Evolutionary conservation across 1,139 yeast genomes (phyloP), one percentile per base, ranked within the genome.

Genomic region (Candida tetrigidarum): DNA sequence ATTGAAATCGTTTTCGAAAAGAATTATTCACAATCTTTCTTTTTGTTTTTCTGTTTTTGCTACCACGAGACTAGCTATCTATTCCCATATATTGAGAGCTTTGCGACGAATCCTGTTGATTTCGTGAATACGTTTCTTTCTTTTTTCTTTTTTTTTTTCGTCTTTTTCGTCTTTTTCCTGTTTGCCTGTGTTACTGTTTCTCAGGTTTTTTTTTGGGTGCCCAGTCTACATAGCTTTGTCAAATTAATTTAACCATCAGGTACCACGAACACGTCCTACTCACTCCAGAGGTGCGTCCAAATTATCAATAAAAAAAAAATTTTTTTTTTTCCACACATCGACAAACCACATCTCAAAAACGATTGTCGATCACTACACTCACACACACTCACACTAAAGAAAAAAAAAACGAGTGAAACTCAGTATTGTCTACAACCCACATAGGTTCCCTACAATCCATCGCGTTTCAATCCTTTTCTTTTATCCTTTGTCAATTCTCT

Each of bases 231-330:
- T 9, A 18, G 36, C n/a, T 14, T 5, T 15, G 16, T 28, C 9
- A 12, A 28, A 14, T 28, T 16, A 30, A 10, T 32, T 32, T 12
- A 12, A 32, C 36, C 36, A 20, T 19, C 36, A 32, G 36, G 25
- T 32, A n/a, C 18, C 36, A 19, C 26, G 25, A 8, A n/a, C n/a
- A n/a, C n/a, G n/a, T n/a, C n/a, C n/a, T n/a, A n/a, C n/a, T n/a
- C n/a, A n/a, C 33, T 16, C 6, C 20, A 8, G 16, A n/a, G 11
- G 36, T 32, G 36, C 36, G 36, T 32, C 36, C n/a, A 20, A 19
- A 32, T 9, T 29, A 15, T 29, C 20, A 16, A 19, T 29, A 29
- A 29, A 29, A 15, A 8, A 8, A n/a, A n/a, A n/a, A n/a, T n/a
- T n/a, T n/a, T n/a, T 29, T 29, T 29, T 16, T 9, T 15, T 14